Base-by-base conservation (phyloP, 192 early-diverging fungal genomes). In the Backusella liffmaniae region DNA sequence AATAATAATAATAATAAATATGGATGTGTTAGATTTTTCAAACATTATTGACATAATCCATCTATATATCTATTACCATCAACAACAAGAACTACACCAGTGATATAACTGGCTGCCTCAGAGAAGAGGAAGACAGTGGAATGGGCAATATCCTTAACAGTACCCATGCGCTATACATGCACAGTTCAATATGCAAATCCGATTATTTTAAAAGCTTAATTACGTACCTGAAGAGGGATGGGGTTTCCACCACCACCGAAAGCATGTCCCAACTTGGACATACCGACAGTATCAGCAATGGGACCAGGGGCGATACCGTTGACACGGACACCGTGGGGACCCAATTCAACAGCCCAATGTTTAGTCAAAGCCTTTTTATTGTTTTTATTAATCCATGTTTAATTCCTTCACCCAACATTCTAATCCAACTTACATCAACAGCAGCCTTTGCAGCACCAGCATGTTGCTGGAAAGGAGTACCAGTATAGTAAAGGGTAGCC, bases 321-420 rank as follows among this genome's bases (percentile, higher is more conserved):
- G 56, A 53, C 68, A 73, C 93, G 89, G 78, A 94, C 89, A 23
- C 87, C 87, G 65, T 91, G 85, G 12, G 87, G 88, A n/a, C 93
- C 93, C 84, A 90, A 91, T 76, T 94, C 93, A 41, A 90, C 86
- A 26, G 93, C 92, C 82, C 80, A 84, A 49, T 84, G 84, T 39
- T 85, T 76, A 26, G 86, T 88, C 75, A 92, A 23, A 21, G 89
- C 88, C 73, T 91, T 15, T 88, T 85, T 23, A 79, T 84, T 51
- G 75, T 80, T 70, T 86, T 80, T 16, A 73, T 72, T 56, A 78
- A 62, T 16, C 15, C 16, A 7, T 66, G 26, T 30, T 10, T 18
- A 83, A 18, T 15, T 21, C 21, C 26, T 23, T 10, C 8, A 5
- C 5, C 4, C 5, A 3, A 8, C 5, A 10, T 6, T 15, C 7